These are phyloP conservation scores for Phoma sp. DNA, from an alignment of 2,329 filamentous ascomycete species.

Conservation along the genomic window DNA sequence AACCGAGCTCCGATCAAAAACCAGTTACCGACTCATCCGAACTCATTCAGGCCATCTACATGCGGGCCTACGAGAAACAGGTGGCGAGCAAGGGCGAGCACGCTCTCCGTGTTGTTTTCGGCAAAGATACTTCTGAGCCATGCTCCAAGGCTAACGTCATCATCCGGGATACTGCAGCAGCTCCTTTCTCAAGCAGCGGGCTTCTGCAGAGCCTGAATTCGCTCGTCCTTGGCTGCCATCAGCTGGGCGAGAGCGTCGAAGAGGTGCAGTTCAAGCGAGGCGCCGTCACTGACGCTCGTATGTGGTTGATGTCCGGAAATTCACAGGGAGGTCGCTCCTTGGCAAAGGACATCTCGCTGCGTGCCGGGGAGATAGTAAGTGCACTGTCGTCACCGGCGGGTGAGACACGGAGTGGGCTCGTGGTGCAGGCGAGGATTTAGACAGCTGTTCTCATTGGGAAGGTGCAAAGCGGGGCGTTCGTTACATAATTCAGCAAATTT, in stretches of 20 bases:
- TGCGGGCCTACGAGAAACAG: conserved; percentile 46
- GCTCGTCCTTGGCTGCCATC: conserved; percentile 44
- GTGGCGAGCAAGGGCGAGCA: conserved; percentile 42
- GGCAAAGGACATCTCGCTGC: conserved; percentile 44
- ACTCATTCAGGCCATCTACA: conserved; percentile 43
- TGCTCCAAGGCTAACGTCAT: conserved; percentile 37
- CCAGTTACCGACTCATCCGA: conserved; percentile 35
- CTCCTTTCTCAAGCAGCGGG: conserved; percentile 23
- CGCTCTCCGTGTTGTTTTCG: conserved; percentile 35
- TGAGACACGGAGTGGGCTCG: conserved; percentile 23
- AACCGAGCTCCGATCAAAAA: conserved; percentile 31
- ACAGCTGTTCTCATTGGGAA: conserved; percentile 11
- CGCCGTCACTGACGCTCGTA: conserved; percentile 32
- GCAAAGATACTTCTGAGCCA: conserved; percentile 33
- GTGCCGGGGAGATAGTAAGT: conserved; percentile 42
- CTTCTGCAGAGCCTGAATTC: conserved; percentile 41
- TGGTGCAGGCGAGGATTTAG: conserved; percentile 43
- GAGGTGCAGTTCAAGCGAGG: conserved; percentile 49
- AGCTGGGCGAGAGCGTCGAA: conserved; percentile 45
- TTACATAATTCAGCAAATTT: conserved; percentile 34
- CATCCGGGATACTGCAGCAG: conserved; percentile 36
- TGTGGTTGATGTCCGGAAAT: conserved; percentile 44
- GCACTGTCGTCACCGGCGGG: conserved; percentile 26
- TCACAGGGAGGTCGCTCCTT: conserved; percentile 43
- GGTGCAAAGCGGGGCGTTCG: conserved; percentile 17